A percentile compares a stretch with the other conserved stretches of the same genome.
These are phyloP conservation scores for Lipomyces sp. DNA, from an alignment of 805 yeast genomes.

Conservation along the genomic window DNA sequence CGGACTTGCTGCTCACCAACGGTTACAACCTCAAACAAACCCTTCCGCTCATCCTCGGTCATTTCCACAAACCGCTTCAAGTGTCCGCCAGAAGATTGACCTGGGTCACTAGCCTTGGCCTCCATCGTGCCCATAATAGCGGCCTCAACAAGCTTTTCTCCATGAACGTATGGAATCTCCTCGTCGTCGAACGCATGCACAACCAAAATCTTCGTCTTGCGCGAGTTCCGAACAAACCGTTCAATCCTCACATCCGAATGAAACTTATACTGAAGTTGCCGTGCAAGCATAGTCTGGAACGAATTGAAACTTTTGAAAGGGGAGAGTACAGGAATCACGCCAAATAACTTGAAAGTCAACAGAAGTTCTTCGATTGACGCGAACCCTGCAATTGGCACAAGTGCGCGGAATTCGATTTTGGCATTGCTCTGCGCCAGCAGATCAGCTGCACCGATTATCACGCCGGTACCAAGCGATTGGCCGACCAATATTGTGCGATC, in stretches of 20 bases:
- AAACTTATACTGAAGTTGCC: conserved; percentile 18
- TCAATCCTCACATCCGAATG: conserved; percentile 24
- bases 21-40: conserved; percentile 20
- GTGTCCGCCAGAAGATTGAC: background rate
- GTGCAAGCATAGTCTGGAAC: conserved; percentile 2
- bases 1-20: conserved; percentile 18
- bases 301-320: conserved; percentile 10
- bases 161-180: conserved; percentile 28
- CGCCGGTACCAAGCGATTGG: conserved; percentile 36
- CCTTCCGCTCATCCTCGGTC: conserved; percentile 20
- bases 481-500: conserved; percentile 22
- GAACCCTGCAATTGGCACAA: conserved; percentile 32
- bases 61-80: conserved; percentile 15
- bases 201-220: conserved; percentile 18
- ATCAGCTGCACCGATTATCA: conserved; percentile 31
- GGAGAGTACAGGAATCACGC: conserved; percentile 22
- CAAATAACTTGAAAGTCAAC: conserved; percentile 16
- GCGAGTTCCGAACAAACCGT: conserved; percentile 21
- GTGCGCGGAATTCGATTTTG: conserved; percentile 16
- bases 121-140: conserved; percentile 27
- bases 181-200: conserved; percentile 26
- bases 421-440: conserved; percentile 10
- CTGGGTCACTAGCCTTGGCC: conserved; percentile 15
- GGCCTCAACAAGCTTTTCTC: conserved; percentile 24
- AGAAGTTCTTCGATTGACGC: conserved; percentile 29